phyloP scores from a whole-genome alignment of 257 asterid genomes.

The Solanum etuberosum region DNA sequence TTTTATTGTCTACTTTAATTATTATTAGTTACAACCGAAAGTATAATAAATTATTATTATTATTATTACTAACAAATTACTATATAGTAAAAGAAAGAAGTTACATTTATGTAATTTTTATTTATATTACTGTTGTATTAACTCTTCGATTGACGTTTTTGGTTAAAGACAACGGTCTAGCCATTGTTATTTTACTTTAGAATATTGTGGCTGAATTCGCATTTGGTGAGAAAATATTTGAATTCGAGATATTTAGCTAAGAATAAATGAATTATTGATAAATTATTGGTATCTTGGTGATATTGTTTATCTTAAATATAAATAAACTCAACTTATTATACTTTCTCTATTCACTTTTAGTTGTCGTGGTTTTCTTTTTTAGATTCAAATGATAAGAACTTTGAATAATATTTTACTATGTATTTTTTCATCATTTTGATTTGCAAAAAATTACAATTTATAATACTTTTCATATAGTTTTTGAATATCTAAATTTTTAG shows the following conservation, averaged over 20 bases:
- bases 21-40: neutral
- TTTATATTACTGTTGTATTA: neutral
- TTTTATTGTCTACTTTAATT: neutral
- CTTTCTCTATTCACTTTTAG: neutral
- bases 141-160: neutral
- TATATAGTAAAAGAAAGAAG: neutral
- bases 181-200: no score
- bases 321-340: neutral
- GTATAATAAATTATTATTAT: neutral
- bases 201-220: no score
- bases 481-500: no score
- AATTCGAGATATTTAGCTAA: neutral
- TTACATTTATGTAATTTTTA: neutral
- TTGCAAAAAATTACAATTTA: neutral
- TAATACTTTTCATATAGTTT: neutral
- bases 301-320: neutral
- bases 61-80: neutral
- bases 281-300: neutral
- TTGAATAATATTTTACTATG: no score
- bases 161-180: no score
- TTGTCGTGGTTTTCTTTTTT: no score
- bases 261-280: neutral
- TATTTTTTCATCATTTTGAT: no score
- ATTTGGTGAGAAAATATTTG: no score
- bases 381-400: neutral